Conservation (phyloP, 2,329 filamentous ascomycete species). For the Camillea tinctor region DNA sequence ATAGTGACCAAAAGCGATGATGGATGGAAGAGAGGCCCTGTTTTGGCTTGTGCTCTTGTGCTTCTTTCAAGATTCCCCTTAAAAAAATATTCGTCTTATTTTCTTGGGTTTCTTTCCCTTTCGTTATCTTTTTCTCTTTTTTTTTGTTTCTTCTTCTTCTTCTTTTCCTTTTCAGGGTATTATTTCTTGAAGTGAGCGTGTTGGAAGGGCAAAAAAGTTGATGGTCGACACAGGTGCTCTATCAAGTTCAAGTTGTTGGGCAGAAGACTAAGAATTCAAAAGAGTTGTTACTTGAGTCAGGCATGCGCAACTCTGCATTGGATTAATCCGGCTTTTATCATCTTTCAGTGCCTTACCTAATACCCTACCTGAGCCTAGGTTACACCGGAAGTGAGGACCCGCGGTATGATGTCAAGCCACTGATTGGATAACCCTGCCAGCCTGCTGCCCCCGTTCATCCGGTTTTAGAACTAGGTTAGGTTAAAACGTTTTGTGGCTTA, state of each 20-base stretch:
- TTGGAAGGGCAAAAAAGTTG: neutral
- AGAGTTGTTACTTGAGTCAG: neutral
- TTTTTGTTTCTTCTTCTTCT: neutral
- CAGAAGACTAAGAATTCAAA: neutral
- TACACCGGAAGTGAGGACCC: too few species aligned
- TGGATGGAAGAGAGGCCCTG: neutral
- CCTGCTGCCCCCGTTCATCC: neutral
- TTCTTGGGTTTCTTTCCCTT: too few species aligned
- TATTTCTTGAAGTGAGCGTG: neutral
- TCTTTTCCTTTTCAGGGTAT: neutral
- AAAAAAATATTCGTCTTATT: too few species aligned
- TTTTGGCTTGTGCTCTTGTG: too few species aligned
- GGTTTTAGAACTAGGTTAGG: too few species aligned
- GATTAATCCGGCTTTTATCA: neutral
- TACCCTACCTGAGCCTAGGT: neutral
- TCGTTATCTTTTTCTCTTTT: neutral
- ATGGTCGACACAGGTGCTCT: neutral
- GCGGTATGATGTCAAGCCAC: neutral
- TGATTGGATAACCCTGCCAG: too few species aligned
- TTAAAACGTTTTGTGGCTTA: too few species aligned
- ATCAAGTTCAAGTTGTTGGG: neutral
- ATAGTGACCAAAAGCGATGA: constrained; percentile 3
- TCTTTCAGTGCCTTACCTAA: neutral
- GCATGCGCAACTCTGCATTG: neutral
- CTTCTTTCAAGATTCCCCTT: too few species aligned